Evolutionary conservation across 1,284 basidiomycete genomes (phyloP), one percentile per base, ranked within the genome.

Genomic region (Agroathelia rolfsii): DNA sequence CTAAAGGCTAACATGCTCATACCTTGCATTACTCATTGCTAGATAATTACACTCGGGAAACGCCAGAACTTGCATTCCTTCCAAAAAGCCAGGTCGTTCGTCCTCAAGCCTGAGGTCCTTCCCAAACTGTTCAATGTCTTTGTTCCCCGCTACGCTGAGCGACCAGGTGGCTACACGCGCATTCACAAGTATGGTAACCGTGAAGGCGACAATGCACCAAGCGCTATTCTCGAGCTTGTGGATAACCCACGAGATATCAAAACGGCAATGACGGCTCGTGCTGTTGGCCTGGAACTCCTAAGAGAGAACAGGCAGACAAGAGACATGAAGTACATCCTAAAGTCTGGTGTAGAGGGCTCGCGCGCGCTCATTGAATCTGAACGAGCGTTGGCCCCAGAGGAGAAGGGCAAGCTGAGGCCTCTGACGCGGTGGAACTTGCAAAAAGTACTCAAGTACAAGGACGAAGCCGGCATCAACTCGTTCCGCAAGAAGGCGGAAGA

Each of bases 81-180:
- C 46, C 59, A 71, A 36, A 69, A 70, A 28, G 87, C 85, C 13
- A 66, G 74, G 35, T 69, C 72, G 1, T 90, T 89, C 60, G 65
- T 93, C 21, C 69, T 92, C 38, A 72, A 80, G 41, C 67, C 76
- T 30, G 56, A 63, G 10, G 59, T 87, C 21, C 59, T 92, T 14
- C 74, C 79, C 12, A 93, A 93, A 55, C 64, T 96, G 14, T 92
- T 96, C 52, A 67, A 66, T 7, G 72, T 75, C 5, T 78, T 96
- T 35, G 77, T 89, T 0, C 53, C 75, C 42, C 81, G 95, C 27
- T 99, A 97, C 58, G 69, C 74, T 1, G 52, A 69, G 13, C 74
- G 95, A 4, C 80, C 81, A 4, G 95, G 95, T 7, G 95, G 95
- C 5, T 99, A 97, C 64, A 98, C 95, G 5, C 78, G 95, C 16